Evolutionary conservation across 345 rosid genomes (phyloP), one percentile per base, ranked within the genome.

Genomic region (Theobroma cacao): DNA sequence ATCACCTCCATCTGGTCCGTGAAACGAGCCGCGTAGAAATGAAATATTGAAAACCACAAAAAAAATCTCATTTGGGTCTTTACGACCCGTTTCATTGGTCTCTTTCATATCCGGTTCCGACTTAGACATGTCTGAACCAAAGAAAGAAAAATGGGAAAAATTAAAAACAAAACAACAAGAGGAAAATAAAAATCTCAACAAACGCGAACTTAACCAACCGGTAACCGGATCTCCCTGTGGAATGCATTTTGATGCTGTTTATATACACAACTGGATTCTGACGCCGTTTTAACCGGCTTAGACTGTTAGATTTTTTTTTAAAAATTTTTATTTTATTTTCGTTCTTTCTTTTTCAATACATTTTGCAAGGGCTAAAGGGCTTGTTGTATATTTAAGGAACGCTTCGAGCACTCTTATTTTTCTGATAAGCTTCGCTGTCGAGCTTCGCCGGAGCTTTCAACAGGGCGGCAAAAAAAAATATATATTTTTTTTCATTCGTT

Each of bases 11-110:
- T 11, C 3, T 3, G 33, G 75, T 24, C 84, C 81, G 85, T 76
- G 77, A 78, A 83, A 61, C 43, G 10, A 76, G 87, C 82, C 82
- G 80, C 55, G 30, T 40, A 1, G 67, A 38, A 58, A 72, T 83
- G 69, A 45, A 74, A 72, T n/a, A 20, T 12, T 30, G n/a, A 33
- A 7, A 18, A 33, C 56, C 5, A 36, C 10, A 28, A 11, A 60
- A 9, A 60, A 28, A 60, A 60, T 13, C 18, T 4, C 28, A 73
- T n/a, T 80, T 81, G 9, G 34, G n/a, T n/a, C n/a, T n/a, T n/a
- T n/a, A n/a, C n/a, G n/a, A n/a, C n/a, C n/a, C n/a, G n/a, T n/a
- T n/a, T n/a, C n/a, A n/a, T n/a, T n/a, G n/a, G n/a, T n/a, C n/a
- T n/a, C n/a, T n/a, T n/a, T n/a, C n/a, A n/a, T n/a, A n/a, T n/a